Conservation (phyloP, 805 yeast genomes). For the Candida railenensis region DNA sequence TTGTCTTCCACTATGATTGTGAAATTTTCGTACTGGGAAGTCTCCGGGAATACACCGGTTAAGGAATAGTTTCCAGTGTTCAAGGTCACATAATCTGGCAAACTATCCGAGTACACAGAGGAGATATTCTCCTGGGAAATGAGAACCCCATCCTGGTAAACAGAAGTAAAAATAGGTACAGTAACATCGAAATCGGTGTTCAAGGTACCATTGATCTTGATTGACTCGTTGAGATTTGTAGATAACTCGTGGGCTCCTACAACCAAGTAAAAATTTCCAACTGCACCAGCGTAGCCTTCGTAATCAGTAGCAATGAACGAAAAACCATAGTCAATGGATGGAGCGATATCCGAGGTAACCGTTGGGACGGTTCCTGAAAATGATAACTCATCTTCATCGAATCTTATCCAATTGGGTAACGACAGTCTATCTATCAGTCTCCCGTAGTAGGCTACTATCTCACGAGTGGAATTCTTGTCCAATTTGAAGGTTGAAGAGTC, state of each 20-base stretch:
- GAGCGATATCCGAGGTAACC: slow-evolving; percentile 84
- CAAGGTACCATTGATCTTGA: slow-evolving; percentile 66
- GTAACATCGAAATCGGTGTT: slow-evolving; percentile 51
- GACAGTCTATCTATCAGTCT: slow-evolving; percentile 81
- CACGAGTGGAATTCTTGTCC: slow-evolving; percentile 41
- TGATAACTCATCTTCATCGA: slow-evolving; percentile 59
- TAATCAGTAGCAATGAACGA: slow-evolving; percentile 78
- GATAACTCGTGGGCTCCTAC: slow-evolving; percentile 89
- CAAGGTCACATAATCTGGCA: slow-evolving; percentile 63
- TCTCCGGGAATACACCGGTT: slow-evolving; percentile 56
- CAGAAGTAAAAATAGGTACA: slow-evolving; percentile 60
- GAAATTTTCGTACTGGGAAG: slow-evolving; percentile 43
- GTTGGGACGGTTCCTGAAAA: slow-evolving; percentile 89
- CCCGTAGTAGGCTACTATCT: slow-evolving; percentile 72
- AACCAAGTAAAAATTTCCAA: slow-evolving; percentile 64
- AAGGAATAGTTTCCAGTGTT: slow-evolving; percentile 39
- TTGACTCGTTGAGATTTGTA: slow-evolving; percentile 57
- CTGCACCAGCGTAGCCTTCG: slow-evolving; percentile 69
- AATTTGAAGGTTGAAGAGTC: slow-evolving; percentile 56
- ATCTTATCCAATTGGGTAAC: slow-evolving; percentile 84
- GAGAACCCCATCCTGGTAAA: slow-evolving; percentile 60
- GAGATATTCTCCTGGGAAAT: slow-evolving; percentile 56
- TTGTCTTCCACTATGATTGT: slow-evolving; percentile 57
- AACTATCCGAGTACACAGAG: slow-evolving; percentile 44
- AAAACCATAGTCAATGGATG: slow-evolving; percentile 70